Conservation (phyloP, 345 rosid genomes). For the Camelina sativa region DNA sequence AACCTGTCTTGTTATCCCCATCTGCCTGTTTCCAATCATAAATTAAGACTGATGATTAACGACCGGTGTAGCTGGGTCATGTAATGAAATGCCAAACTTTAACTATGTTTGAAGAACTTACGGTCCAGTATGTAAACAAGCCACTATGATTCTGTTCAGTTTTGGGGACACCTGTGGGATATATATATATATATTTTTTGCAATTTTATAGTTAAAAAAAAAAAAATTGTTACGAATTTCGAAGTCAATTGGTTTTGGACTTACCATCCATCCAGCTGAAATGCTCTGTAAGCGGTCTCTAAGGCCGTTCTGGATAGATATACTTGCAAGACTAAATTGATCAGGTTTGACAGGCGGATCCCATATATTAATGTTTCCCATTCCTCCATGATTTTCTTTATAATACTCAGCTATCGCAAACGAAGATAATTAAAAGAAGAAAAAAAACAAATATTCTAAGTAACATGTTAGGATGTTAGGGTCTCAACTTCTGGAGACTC, state of each 20-base stretch:
- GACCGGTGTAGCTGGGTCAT: neutral
- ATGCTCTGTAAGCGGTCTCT: neutral
- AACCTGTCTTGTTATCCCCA: conserved; percentile 11
- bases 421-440: neutral
- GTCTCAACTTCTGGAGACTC: no score
- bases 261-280: conserved; percentile 39
- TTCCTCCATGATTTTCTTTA: conserved; percentile 12
- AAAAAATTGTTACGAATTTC: neutral
- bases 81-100: conserved; percentile 1
- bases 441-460: neutral
- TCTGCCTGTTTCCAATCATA: conserved; percentile 8
- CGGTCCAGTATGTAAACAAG: conserved; percentile 27
- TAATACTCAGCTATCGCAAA: conserved; percentile 2
- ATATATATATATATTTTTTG: neutral
- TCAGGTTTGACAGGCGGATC: conserved; percentile 16
- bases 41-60: neutral
- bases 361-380: conserved; percentile 32
- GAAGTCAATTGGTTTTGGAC: neutral
- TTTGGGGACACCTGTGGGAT: conserved; percentile 9
- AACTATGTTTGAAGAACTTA: conserved; percentile 20
- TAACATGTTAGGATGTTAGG: neutral
- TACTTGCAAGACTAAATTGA: conserved; percentile 34
- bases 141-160: conserved; percentile 29
- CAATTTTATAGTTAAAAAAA: neutral
- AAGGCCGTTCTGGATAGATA: neutral